Evolutionary conservation across 805 yeast species (phyloP).

Genomic region (Zygoascus flipseniorum): DNA sequence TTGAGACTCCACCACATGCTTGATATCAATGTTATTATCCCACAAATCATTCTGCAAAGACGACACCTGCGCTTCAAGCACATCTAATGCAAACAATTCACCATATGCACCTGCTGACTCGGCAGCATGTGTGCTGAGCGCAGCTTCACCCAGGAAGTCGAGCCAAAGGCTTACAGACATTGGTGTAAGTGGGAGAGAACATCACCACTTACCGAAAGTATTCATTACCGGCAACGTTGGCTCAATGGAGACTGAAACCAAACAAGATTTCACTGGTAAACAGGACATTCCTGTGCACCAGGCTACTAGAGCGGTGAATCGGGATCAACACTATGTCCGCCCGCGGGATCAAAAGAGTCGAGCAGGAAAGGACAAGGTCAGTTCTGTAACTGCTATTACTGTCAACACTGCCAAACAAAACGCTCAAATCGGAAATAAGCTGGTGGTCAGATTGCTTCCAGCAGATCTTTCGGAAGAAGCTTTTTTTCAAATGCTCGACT

Average conservation of each 20-base stretch:
- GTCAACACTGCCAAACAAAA: background rate
- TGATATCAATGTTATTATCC: constrained; percentile 13
- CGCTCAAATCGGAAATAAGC: constrained; percentile 11
- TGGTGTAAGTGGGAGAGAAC: background rate
- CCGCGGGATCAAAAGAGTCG: background rate
- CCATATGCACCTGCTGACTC: background rate
- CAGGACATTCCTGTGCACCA: too few relatives aligned
- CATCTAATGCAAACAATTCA: constrained; percentile 23
- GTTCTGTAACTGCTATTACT: background rate
- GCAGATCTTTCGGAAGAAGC: constrained; percentile 19
- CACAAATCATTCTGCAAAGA: constrained; percentile 30
- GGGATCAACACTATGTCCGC: background rate
- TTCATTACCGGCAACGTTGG: background rate
- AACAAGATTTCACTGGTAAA: too few relatives aligned
- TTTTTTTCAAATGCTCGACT: constrained; percentile 25
- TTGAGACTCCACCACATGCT: constrained; percentile 21
- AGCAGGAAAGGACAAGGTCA: background rate
- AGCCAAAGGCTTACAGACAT: constrained; percentile 15
- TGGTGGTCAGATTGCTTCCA: constrained; percentile 38
- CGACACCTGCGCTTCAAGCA: constrained; percentile 29
- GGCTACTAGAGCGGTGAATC: background rate
- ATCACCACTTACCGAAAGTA: background rate
- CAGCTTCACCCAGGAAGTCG: constrained; percentile 3
- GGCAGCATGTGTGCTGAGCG: background rate
- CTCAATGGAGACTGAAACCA: too few relatives aligned